These are phyloP conservation scores for Eimeria sp. DNA, from an alignment of 169 alveolate species.

Conservation along the genomic window DNA sequence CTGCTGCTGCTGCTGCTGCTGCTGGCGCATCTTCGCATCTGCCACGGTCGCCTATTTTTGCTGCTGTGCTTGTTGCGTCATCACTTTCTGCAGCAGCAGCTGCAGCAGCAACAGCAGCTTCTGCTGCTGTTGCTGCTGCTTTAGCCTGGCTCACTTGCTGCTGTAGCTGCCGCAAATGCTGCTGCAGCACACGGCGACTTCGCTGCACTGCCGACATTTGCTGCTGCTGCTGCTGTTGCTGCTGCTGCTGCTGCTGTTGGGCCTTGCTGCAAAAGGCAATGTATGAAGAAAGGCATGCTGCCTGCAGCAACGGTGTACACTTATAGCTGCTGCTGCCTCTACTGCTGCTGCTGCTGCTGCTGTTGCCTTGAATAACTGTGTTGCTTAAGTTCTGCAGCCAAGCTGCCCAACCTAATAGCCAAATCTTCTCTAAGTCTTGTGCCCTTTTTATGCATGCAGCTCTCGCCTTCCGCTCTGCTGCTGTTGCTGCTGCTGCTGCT, in stretches of 20 bases:
- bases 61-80: not conserved
- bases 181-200: constrained; percentile 44
- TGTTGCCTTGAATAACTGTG: constrained; percentile 26
- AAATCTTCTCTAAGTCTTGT: constrained; percentile 11
- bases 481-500: constrained; percentile 17
- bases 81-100: not conserved
- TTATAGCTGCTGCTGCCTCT: constrained; percentile 1
- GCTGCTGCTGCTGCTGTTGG: too few relatives aligned
- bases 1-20: constrained; percentile 21
- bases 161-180: constrained; percentile 12
- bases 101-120: not conserved
- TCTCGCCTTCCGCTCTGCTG: constrained; percentile 44
- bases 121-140: not conserved
- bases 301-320: constrained; percentile 49
- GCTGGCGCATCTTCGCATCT: not conserved
- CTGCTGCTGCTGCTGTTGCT: too few relatives aligned
- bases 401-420: constrained; percentile 25
- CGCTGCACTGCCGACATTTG: not conserved
- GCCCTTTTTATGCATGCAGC: constrained; percentile 23
- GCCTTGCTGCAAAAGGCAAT: constrained; percentile 10
- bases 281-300: constrained; percentile 22
- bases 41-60: not conserved
- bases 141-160: not conserved
- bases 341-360: constrained; percentile 38
- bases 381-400: constrained; percentile 37